These are phyloP conservation scores for Vitis rupestris DNA, from an alignment of 164 flowering plant species.

Conservation along the genomic window DNA sequence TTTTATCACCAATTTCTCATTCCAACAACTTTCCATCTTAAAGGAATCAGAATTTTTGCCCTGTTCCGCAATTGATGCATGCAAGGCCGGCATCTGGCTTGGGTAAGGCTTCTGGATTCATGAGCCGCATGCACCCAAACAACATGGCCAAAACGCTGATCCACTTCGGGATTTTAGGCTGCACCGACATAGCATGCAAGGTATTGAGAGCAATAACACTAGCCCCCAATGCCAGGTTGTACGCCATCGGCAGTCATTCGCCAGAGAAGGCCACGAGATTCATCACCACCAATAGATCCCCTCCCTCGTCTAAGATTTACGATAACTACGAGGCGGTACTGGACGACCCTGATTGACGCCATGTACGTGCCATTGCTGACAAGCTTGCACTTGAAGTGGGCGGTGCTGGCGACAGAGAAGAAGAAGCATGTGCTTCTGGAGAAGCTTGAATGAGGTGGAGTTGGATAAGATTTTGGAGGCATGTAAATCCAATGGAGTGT, in stretches of 20 bases:
- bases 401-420: too few species aligned
- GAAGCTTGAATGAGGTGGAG: slow-evolving; percentile 22
- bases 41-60: too few species aligned
- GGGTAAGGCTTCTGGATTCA: too few species aligned
- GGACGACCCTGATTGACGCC: slow-evolving; percentile 39
- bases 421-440: too few species aligned
- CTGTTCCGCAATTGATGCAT: too few species aligned
- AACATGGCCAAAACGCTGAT: slow-evolving; percentile 31
- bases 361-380: slow-evolving; percentile 1
- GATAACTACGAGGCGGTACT: slow-evolving; percentile 36
- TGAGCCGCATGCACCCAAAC: slow-evolving; percentile 15
- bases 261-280: slow-evolving; percentile 31
- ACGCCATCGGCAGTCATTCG: slow-evolving; percentile 21
- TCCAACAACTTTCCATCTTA: too few species aligned
- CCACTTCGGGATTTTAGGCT: slow-evolving; percentile 39
- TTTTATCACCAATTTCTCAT: too few species aligned
- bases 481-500: slow-evolving; percentile 37
- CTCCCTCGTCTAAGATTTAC: slow-evolving; percentile 26
- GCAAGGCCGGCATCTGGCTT: too few species aligned
- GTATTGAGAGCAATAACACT: slow-evolving; percentile 33
- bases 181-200: slow-evolving; percentile 39
- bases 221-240: slow-evolving; percentile 22
- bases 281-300: slow-evolving; percentile 13
- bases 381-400: too few species aligned
- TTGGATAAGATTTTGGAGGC: slow-evolving; percentile 34